Evolutionary conservation across 1,284 basidiomycete genomes (phyloP), one percentile per base, ranked within the genome.

Genomic region (Mycena sp.): DNA sequence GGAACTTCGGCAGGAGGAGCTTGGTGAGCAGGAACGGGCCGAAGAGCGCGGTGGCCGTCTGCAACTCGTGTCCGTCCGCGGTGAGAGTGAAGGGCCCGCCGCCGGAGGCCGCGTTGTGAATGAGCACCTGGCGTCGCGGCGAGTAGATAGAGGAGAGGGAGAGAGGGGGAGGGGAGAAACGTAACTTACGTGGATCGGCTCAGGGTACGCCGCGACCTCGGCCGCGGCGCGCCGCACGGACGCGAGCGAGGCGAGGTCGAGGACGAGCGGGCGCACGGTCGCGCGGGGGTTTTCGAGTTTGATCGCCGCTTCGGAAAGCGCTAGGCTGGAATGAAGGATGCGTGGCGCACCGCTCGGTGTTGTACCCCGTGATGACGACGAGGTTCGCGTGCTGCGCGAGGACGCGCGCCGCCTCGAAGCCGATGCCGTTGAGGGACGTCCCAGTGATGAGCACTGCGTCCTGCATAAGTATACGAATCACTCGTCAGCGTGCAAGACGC

Each of bases 21-120:
- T 56, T 56, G 12, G 53, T 56, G 28, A 56, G 21, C 19, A 56
- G 53, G 53, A 56, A 56, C 25, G 40, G 53, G 25, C 53, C 26
- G 41, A 45, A 7, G 26, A 45, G 53, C 25, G 32, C 25, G 23
- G 37, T 26, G 41, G 41, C 53, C 19, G 45, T 56, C 19, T 56
- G 53, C 41, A 21, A 29, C 19, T 56, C 53, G 41, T 32, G n/a
- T 28, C 28, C 41, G 53, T 56, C 53, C 6, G 25, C 40, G 32
- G 53, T 56, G 26, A 45, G 19, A n/a, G 35, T 38, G 25, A 6
- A 30, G 41, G 14, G 17, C 6, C 17, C 16, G 51, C 35, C 35
- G 19, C n/a, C 38, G 19, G 16, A 7, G 32, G 53, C 53, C 12
- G 53, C 53, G 17, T 56, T 56, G 44, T 56, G 26, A 28, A 56